phyloP scores from a whole-genome alignment of 169 alveolate genomes.

The Plasmodium ovale region DNA sequence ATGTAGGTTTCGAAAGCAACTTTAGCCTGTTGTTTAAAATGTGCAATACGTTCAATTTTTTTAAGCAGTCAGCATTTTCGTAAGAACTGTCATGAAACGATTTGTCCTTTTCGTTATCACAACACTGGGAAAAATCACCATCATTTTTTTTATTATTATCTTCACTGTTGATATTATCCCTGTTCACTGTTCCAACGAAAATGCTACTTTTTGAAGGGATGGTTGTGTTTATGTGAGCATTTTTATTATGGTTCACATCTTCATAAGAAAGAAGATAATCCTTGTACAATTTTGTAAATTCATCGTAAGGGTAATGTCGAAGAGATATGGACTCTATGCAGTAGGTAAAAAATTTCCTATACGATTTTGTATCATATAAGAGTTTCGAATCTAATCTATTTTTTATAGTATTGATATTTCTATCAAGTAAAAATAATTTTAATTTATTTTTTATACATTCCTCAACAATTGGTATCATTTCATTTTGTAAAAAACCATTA shows the following conservation, averaged over 20 bases:
- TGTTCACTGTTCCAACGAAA: neutral
- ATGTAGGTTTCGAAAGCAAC: conserved; percentile 49
- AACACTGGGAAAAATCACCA: neutral
- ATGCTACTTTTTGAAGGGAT: too few species aligned
- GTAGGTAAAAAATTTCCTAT: conserved; percentile 60
- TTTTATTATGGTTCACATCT: neutral
- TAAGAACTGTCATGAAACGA: neutral
- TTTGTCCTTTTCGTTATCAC: neutral
- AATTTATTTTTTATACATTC: conserved; percentile 38
- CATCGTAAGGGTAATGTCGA: conserved; percentile 33
- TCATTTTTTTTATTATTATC: neutral
- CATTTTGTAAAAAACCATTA: conserved; percentile 63
- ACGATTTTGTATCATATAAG: conserved; percentile 56
- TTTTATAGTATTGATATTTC: conserved; percentile 39
- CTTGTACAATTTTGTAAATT: conserved; percentile 16
- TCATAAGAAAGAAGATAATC: neutral
- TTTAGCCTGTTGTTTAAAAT: conserved; percentile 42
- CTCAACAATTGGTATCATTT: conserved; percentile 37
- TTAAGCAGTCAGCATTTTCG: conserved; percentile 11
- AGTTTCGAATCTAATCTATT: conserved; percentile 63
- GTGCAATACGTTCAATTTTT: conserved; percentile 21
- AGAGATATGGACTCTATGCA: conserved; percentile 56
- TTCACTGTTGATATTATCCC: neutral
- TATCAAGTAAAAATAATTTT: conserved; percentile 29
- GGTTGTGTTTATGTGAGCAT: neutral